These are phyloP conservation scores for Debaryomyces udenii DNA, from an alignment of 1,139 yeast genomes.

Conservation along the genomic window DNA sequence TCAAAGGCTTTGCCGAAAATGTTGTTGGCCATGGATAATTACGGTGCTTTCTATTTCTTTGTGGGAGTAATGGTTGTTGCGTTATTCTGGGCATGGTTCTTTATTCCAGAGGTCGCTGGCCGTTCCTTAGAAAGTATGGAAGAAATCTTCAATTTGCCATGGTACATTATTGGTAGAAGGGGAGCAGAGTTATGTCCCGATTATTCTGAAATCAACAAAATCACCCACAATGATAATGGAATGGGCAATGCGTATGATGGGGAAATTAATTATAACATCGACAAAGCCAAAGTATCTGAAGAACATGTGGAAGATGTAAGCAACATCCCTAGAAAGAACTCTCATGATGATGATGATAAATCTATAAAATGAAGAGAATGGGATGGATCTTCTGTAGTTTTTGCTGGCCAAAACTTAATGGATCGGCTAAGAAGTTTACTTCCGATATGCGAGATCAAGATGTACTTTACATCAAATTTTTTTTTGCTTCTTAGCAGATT, in stretches of 20 bases:
- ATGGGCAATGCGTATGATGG: slow-evolving; percentile 25
- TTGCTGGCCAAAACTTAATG: too few species aligned
- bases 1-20: slow-evolving; percentile 59
- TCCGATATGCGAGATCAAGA: too few species aligned
- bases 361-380: not conserved
- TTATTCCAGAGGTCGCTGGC: slow-evolving; percentile 57
- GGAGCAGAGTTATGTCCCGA: slow-evolving; percentile 57
- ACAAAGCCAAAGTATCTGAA: slow-evolving; percentile 15
- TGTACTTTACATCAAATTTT: too few species aligned
- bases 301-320: slow-evolving; percentile 10
- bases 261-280: slow-evolving; percentile 23
- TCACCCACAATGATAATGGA: slow-evolving; percentile 19
- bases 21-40: slow-evolving; percentile 49
- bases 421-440: too few species aligned
- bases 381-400: too few species aligned
- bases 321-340: not conserved
- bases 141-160: slow-evolving; percentile 58
- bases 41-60: slow-evolving; percentile 60
- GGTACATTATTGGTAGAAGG: slow-evolving; percentile 59
- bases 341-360: slow-evolving; percentile 1
- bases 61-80: slow-evolving; percentile 46
- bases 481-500: too few species aligned
- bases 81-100: slow-evolving; percentile 53
- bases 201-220: slow-evolving; percentile 47
- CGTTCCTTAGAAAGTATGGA: slow-evolving; percentile 60